phyloP scores from a whole-genome alignment of 192 early-diverging fungal species.

The Coemansia sp. region DNA sequence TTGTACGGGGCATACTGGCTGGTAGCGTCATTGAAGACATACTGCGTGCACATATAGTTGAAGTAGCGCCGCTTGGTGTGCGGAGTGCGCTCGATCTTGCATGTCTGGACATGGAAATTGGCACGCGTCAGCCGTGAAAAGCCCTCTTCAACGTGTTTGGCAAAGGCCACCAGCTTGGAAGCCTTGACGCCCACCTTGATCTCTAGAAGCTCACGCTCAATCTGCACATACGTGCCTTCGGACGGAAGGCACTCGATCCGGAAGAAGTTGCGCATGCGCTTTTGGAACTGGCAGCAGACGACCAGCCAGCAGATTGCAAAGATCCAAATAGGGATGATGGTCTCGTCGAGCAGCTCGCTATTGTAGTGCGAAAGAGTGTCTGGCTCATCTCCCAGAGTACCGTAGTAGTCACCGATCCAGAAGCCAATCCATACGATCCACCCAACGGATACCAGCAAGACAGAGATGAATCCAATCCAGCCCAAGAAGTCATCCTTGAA shows the following conservation, averaged over 20 bases:
- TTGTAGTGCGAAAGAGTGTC: slow-evolving; percentile 58
- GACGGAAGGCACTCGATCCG: slow-evolving; percentile 58
- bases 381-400: slow-evolving; percentile 53
- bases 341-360: slow-evolving; percentile 58
- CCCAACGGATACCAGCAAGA: slow-evolving; percentile 56
- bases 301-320: slow-evolving; percentile 69
- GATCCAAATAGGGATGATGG: slow-evolving; percentile 76
- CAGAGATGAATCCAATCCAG: slow-evolving; percentile 48
- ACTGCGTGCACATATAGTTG: slow-evolving; percentile 77
- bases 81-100: slow-evolving; percentile 26
- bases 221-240: slow-evolving; percentile 53
- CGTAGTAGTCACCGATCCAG: slow-evolving; percentile 77
- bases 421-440: slow-evolving; percentile 68
- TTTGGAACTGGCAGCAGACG: slow-evolving; percentile 46
- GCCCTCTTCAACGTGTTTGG: slow-evolving; percentile 51
- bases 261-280: slow-evolving; percentile 67
- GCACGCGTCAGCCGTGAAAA: slow-evolving; percentile 40
- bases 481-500: slow-evolving; percentile 61
- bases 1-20: slow-evolving; percentile 57
- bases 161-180: slow-evolving; percentile 67
- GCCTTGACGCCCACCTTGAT: slow-evolving; percentile 69
- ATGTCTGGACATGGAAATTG: slow-evolving; percentile 43
- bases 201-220: slow-evolving; percentile 55
- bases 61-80: slow-evolving; percentile 43
- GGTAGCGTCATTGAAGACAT: slow-evolving; percentile 58